Conservation (phyloP, 345 rosid genomes). For the Lepidium aucheri region DNA sequence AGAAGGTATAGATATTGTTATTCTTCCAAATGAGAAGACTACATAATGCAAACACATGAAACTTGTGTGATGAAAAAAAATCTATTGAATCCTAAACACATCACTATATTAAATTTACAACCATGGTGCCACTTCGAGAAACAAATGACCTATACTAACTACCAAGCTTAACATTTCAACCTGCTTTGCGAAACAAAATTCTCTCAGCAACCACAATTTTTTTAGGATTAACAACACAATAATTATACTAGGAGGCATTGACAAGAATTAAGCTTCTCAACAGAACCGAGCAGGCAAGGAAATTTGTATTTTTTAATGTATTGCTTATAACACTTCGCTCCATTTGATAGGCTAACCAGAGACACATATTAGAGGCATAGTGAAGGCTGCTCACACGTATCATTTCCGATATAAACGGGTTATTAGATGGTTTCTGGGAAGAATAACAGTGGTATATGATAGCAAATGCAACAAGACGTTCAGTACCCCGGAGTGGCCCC, state of each 20-base stretch:
- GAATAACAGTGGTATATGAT: slow-evolving; percentile 59
- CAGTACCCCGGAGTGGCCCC: slow-evolving; percentile 37
- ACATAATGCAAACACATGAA: neutral
- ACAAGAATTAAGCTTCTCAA: neutral
- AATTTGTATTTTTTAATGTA: neutral
- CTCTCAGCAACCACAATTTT: neutral
- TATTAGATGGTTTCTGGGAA: slow-evolving; percentile 39
- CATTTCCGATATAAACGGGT: slow-evolving; percentile 54
- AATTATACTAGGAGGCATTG: neutral
- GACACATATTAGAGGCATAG: neutral
- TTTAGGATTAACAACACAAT: neutral
- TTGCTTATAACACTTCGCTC: neutral
- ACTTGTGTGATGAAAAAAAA: neutral
- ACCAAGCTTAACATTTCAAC: neutral
- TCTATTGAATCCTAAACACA: neutral
- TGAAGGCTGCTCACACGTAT: slow-evolving; percentile 39
- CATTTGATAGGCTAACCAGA: neutral
- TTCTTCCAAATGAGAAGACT: neutral
- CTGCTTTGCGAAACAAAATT: neutral
- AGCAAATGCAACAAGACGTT: slow-evolving; percentile 70
- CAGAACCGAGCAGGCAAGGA: neutral
- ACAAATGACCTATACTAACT: neutral
- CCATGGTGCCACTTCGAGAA: neutral
- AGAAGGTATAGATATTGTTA: slow-evolving; percentile 13
- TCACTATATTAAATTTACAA: neutral